Base-by-base conservation (phyloP, 352 stramenopile species). In the Heterotrichella gracilis region DNA sequence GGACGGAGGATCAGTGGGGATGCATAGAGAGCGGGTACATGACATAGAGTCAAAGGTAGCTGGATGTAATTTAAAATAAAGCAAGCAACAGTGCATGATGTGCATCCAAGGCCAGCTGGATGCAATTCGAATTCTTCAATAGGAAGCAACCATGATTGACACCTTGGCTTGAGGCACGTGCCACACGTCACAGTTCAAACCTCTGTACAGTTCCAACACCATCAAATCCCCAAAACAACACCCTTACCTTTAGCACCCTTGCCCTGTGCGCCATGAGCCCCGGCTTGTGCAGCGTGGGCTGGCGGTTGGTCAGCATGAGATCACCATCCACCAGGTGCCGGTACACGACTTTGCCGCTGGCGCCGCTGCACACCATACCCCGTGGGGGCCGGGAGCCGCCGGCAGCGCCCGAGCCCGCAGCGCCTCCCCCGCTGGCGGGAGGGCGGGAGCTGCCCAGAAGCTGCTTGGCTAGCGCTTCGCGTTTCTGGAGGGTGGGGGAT, bases 261-360 rank as follows among this genome's bases (percentile, higher is more conserved):
- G 93, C 94, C 72, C 85, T 81, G 77, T 99, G 91, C 13, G 91
- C 92, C 94, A 99, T 99, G 81, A 99, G 98, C 76, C 85, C 92
- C 4, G 92, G 91, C 79, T 99, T 99, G 81, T 99, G 94, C 21
- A 99, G 78, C n/a, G 92, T 97, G 42, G 94, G 94, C 82, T 99
- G 83, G 32, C 93, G 86, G 82, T 99, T 99, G 81, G 97, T 94
- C 21, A 99, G 78, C 73, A 99, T 86, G 73, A 95, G 88, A 75
- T 99, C 93, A 17, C 92, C 92, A 70, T 95, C 90, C 71, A 88
- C 81, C 22, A 99, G 76, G 78, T 99, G 92, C 25, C 93, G 80
- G 79, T 90, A 96, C 42, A 98, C 92, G 24, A 87, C 89, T 75
- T 94, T 93, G 41, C 89, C 84, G 23, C 82, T 81, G 17, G 32